phyloP scores from a whole-genome alignment of 371 early-diverging fungal genomes.

The Apophysomyces sp. region DNA sequence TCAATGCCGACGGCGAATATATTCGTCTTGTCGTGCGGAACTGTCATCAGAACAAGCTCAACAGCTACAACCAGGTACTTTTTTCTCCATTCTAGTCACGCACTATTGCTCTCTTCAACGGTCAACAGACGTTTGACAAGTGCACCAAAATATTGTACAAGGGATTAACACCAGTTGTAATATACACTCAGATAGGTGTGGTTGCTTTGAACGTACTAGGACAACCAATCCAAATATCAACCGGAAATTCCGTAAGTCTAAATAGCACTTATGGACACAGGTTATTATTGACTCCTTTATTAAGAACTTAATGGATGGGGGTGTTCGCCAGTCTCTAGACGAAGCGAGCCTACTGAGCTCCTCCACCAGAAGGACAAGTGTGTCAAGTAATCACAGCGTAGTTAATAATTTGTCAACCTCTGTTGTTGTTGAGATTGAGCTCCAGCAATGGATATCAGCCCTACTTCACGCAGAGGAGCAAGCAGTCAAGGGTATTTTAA shows the following conservation, averaged over 20 bases:
- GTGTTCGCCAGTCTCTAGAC: slow-evolving; percentile 13
- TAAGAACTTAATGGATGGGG: slow-evolving; percentile 12
- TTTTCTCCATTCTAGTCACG: background rate
- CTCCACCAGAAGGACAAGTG: slow-evolving; percentile 30
- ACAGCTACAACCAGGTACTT: slow-evolving; percentile 69
- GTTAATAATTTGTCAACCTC: slow-evolving; percentile 11
- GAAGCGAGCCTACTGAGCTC: slow-evolving; percentile 25
- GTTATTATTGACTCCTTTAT: background rate
- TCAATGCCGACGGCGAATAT: slow-evolving; percentile 64
- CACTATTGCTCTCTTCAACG: too few species aligned
- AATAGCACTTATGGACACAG: background rate
- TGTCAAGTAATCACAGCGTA: slow-evolving; percentile 28
- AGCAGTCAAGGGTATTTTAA: slow-evolving; percentile 19
- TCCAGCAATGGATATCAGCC: slow-evolving; percentile 24
- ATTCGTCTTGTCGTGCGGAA: slow-evolving; percentile 64
- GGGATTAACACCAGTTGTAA: background rate
- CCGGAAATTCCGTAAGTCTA: background rate
- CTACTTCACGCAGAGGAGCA: slow-evolving; percentile 26
- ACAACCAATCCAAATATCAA: slow-evolving; percentile 10
- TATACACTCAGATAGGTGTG: slow-evolving; percentile 14
- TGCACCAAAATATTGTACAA: background rate
- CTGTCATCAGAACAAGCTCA: slow-evolving; percentile 65
- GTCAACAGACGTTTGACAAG: background rate
- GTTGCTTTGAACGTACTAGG: slow-evolving; percentile 23
- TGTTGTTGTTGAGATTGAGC: slow-evolving; percentile 22